Evolutionary conservation across 805 yeast genomes (phyloP).

Genomic region (Tetrapisispora taiwanensis): DNA sequence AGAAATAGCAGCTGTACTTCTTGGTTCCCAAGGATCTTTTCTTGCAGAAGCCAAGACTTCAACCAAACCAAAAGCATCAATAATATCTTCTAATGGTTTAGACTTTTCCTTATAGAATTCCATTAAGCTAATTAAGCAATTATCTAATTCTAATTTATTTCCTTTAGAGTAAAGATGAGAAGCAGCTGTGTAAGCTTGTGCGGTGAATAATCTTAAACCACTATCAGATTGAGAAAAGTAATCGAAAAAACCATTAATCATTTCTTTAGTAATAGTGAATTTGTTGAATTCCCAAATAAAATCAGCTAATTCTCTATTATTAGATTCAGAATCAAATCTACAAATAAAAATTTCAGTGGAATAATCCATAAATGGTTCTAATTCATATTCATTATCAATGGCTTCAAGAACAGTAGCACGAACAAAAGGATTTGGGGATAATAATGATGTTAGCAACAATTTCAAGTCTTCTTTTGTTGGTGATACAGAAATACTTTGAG

Average conservation of each 20-base stretch:
- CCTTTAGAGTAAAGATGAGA: constrained; percentile 34
- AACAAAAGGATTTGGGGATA: constrained; percentile 60
- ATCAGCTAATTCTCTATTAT: constrained; percentile 53
- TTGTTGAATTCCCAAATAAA: constrained; percentile 81
- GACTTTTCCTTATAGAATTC: constrained; percentile 49
- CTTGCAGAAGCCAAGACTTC: constrained; percentile 50
- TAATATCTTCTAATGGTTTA: constrained; percentile 64
- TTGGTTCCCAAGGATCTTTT: constrained; percentile 72
- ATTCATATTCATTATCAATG: constrained; percentile 68
- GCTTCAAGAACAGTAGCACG: constrained; percentile 74
- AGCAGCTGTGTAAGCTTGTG: constrained; percentile 53
- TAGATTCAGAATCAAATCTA: constrained; percentile 59
- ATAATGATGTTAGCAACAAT: constrained; percentile 44
- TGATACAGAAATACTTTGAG: constrained; percentile 64
- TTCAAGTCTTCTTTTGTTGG: constrained; percentile 47
- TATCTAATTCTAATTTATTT: constrained; percentile 22
- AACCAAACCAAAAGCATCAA: constrained; percentile 73
- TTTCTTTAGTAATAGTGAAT: constrained; percentile 29
- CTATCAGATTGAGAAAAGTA: constrained; percentile 48
- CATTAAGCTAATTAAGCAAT: constrained; percentile 36
- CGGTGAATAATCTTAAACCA: constrained; percentile 64
- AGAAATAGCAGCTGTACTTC: constrained; percentile 73
- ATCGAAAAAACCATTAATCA: constrained; percentile 38
- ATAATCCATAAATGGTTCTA: constrained; percentile 34
- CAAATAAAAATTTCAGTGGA: constrained; percentile 71